Base-by-base conservation (phyloP, 75 land plant genomes). In the Pinus albicaulis region DNA sequence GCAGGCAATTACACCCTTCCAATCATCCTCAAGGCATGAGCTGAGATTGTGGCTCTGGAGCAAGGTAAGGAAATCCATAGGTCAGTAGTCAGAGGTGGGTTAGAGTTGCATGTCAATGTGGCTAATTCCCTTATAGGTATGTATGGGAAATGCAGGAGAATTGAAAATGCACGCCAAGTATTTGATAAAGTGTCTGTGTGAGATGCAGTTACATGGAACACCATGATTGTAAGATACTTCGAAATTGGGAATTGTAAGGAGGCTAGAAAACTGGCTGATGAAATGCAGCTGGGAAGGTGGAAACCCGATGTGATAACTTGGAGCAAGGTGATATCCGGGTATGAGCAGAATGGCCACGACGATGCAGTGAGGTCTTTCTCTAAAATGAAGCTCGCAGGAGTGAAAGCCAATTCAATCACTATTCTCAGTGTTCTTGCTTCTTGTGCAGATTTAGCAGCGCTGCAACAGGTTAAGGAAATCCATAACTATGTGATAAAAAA, bases 61-160 rank as follows among this genome's bases (percentile, higher is more conserved):
- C 74, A 82, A 19, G 95, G 95, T 5, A 84, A 86, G 77, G 86
- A 84, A 69, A 74, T 92, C 6, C 95, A 92, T 81, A 86, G 83
- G 41, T 81, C 78, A 55, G 80, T 87, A 31, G 34, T 84, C 62
- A 76, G 8, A 74, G 89, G 24, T 34, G 79, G 85, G 3, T 82
- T 88, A 69, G 86, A 79, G 28, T 65, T 74, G 20, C 86, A 90
- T 73, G 77, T 82, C 48, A 81, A 68, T 62, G 64, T 90, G 52
- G 82, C 81, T 6, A 92, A 88, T 44, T 73, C 92, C 7, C 81
- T 90, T 19, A 77, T 88, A 26, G 83, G 84, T 76, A 88, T 92
- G 91, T 92, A 90, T 85, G 87, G 88, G 17, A 88, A 85, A 68
- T 90, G 92, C 75, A 92, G 91, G 76, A 83, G 82, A 15, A 81